Evolutionary conservation across 2,329 filamentous ascomycete genomes (phyloP).

Genomic region (Monosporascus ibericus): DNA sequence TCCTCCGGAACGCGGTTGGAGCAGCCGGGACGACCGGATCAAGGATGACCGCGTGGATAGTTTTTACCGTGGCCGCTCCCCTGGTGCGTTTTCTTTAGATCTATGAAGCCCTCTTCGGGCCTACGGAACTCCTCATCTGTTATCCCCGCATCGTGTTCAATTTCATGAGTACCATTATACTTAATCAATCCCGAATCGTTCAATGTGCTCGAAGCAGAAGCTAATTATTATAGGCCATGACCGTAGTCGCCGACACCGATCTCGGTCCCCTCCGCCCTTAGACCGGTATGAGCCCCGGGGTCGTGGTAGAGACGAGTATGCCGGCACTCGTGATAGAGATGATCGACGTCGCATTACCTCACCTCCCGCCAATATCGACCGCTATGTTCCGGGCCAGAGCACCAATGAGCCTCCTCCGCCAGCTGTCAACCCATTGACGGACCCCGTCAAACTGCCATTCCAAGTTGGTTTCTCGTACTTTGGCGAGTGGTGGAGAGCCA

Average conservation of each 20-base stretch:
- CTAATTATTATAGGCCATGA: constrained; percentile 44
- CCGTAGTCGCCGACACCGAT: constrained; percentile 53
- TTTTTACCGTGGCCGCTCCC: constrained; percentile 63
- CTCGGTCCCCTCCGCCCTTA: constrained; percentile 64
- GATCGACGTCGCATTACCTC: constrained; percentile 57
- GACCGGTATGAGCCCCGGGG: constrained; percentile 71
- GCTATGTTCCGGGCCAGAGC: constrained; percentile 75
- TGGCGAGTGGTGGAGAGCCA: constrained; percentile 79
- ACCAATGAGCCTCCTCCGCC: constrained; percentile 39
- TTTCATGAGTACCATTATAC: not conserved
- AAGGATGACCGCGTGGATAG: constrained; percentile 52
- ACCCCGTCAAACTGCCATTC: constrained; percentile 67
- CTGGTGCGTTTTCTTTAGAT: constrained; percentile 48
- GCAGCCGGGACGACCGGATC: constrained; percentile 43
- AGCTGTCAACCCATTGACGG: constrained; percentile 60
- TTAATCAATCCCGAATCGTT: not conserved
- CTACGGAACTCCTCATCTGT: not conserved
- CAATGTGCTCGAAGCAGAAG: constrained; percentile 2
- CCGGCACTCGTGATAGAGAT: constrained; percentile 42
- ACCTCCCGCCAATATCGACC: constrained; percentile 68
- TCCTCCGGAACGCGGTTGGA: constrained; percentile 47
- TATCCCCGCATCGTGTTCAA: not conserved
- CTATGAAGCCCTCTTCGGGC: not conserved
- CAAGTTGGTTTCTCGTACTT: constrained; percentile 84
- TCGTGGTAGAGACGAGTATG: constrained; percentile 63